phyloP scores from a whole-genome alignment of 1,284 basidiomycete species.

The Moniliella sp. region DNA sequence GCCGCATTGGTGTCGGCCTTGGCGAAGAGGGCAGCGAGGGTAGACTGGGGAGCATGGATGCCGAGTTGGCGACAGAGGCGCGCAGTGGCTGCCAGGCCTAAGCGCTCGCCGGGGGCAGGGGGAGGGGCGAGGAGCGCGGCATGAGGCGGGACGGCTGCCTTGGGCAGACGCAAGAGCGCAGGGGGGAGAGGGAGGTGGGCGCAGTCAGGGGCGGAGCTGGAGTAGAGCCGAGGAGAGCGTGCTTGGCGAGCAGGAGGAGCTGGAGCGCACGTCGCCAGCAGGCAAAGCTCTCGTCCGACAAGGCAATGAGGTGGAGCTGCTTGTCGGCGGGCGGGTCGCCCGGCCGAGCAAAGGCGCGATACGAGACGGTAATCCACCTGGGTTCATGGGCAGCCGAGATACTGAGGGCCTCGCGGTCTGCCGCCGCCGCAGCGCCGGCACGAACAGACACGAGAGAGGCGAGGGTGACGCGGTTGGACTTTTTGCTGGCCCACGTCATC shows the following conservation, averaged over 20 bases:
- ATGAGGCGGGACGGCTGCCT: constrained; percentile 45
- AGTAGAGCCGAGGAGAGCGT: constrained; percentile 8
- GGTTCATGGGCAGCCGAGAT: constrained; percentile 35
- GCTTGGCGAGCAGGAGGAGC: constrained; percentile 31
- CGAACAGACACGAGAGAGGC: constrained; percentile 79
- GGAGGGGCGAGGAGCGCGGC: constrained; percentile 38
- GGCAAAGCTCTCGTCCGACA: constrained; percentile 47
- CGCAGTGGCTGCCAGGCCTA: constrained; percentile 53
- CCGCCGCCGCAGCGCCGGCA: constrained; percentile 50
- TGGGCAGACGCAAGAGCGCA: constrained; percentile 38
- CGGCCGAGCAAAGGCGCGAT: constrained; percentile 50
- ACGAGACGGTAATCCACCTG: constrained; percentile 56
- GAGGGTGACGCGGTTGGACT: constrained; percentile 48
- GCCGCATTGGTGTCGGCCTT: constrained; percentile 52
- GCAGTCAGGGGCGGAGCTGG: too few species aligned
- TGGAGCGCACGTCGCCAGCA: constrained; percentile 38
- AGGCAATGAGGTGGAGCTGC: constrained; percentile 66
- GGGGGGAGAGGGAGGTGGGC: too few species aligned
- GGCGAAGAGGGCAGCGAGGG: constrained; percentile 46
- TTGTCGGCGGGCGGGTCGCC: constrained; percentile 78
- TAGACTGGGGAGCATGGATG: constrained; percentile 47
- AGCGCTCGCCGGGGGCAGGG: constrained; percentile 44
- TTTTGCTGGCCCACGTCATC: constrained; percentile 65
- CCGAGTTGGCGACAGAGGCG: constrained; percentile 55
- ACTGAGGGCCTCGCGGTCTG: constrained; percentile 57